These are phyloP conservation scores for Botrytis byssoidea DNA, from an alignment of 2,329 filamentous ascomycete genomes.

Conservation along the genomic window DNA sequence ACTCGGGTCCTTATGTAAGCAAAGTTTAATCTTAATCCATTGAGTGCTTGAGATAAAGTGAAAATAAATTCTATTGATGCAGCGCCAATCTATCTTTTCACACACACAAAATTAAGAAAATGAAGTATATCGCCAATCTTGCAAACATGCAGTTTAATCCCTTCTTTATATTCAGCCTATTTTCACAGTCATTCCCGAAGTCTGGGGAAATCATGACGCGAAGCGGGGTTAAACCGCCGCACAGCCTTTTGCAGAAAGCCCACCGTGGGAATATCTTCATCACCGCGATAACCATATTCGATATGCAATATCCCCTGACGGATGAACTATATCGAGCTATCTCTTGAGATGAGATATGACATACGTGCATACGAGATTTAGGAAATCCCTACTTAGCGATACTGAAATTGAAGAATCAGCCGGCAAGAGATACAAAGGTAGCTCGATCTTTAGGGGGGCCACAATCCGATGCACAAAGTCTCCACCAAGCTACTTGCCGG, in stretches of 20 bases:
- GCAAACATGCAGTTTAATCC: not conserved
- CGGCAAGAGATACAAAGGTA: not conserved
- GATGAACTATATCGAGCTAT: not conserved
- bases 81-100: not conserved
- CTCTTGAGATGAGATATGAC: not conserved
- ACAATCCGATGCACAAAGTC: not conserved
- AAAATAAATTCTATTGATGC: not conserved
- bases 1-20: constrained; percentile 17
- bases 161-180: constrained; percentile 14
- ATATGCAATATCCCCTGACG: not conserved
- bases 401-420: not conserved
- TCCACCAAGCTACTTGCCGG: not conserved
- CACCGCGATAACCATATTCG: constrained; percentile 4
- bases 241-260: not conserved
- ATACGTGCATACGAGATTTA: constrained; percentile 1
- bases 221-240: constrained; percentile 7
- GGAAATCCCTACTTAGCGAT: not conserved
- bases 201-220: constrained; percentile 20
- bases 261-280: not conserved
- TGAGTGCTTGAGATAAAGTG: not conserved
- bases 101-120: not conserved
- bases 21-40: not conserved
- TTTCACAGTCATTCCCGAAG: constrained; percentile 5
- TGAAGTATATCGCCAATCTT: constrained; percentile 10
- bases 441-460: not conserved